Evolutionary conservation across 495 filamentous ascomycete genomes (phyloP), one percentile per base, ranked within the genome.

Genomic region (Aspergillus nidulans): DNA sequence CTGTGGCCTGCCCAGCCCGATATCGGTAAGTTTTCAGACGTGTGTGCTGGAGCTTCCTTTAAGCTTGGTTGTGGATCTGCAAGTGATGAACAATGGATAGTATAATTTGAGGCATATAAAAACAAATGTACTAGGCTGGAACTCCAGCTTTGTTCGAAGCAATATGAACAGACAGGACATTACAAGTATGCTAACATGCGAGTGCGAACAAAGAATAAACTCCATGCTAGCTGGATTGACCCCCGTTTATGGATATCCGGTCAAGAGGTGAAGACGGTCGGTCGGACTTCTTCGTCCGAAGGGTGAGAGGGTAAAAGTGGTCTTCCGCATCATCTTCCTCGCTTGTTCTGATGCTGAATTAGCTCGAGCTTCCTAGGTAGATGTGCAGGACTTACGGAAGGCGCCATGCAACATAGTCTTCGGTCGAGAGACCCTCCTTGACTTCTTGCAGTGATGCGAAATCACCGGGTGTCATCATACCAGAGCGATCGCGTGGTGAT

Each of bases 381-480:
- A 15, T 18, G 12, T 28, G 12, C 38, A 15, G 12, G 44, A 87
- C 91, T 87, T 82, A 97, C 89, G 94, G 94, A 20, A 98, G 77
- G 71, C 92, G 95, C 94, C 95, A 98, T 39, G 94, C 86, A 59
- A 97, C 88, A 65, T 98, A 97, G 64, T 98, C 94, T 71, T 98
- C 94, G 13, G 94, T 97, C 70, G 83, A 91, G 58, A 98, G 71
- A 3, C 94, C 94, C 70, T 98, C 94, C 42, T 86, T 84, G 26
- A 90, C 90, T 70, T 98, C 94, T 71, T 97, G 95, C 24, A 98
- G 72, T 46, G 90, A 95, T 2, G 91, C 94, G 75, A 97, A 98
- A 68, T 98, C 94, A 32, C 94, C 94, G 16, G 94, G 94, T 1
- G 94, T 98, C 95, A 98, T 97, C 90, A 97, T 95, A 26, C 94